Evolutionary conservation across 345 rosid genomes (phyloP).

Genomic region (Toxicodendron radicans): DNA sequence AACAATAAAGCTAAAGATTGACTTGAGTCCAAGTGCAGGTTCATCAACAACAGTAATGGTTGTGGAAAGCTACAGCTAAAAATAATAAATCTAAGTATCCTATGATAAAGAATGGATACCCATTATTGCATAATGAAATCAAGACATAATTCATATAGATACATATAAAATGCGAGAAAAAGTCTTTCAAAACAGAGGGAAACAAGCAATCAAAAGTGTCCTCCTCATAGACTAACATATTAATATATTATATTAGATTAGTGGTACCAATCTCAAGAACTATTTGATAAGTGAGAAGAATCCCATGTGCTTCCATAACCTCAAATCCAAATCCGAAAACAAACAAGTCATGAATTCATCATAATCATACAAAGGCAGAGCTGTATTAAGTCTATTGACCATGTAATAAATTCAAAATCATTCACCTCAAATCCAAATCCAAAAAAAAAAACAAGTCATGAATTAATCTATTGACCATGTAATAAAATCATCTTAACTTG

Average conservation of each 20-base stretch:
- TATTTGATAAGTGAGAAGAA: neutral
- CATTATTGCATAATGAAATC: neutral
- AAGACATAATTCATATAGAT: neutral
- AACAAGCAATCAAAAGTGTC: neutral
- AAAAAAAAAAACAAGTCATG: too few relatives aligned
- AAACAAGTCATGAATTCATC: neutral
- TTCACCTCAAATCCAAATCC: too few relatives aligned
- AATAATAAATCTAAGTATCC: neutral
- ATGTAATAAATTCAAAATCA: neutral
- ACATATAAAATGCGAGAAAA: neutral
- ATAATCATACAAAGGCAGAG: too few relatives aligned
- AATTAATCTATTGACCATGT: too few relatives aligned
- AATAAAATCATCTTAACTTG: too few relatives aligned
- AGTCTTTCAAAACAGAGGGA: neutral
- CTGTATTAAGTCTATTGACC: too few relatives aligned
- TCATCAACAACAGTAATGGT: slow-evolving; percentile 90
- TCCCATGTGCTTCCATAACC: neutral
- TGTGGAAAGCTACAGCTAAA: slow-evolving; percentile 60
- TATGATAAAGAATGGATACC: neutral
- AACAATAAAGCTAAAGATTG: slow-evolving; percentile 69
- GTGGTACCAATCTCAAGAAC: neutral
- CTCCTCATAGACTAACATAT: neutral
- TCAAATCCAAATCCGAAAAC: neutral
- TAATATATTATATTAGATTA: too few relatives aligned
- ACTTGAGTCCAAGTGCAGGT: slow-evolving; percentile 87